phyloP scores from a whole-genome alignment of 179 eudicot genomes.

The Beta macrorhiza region DNA sequence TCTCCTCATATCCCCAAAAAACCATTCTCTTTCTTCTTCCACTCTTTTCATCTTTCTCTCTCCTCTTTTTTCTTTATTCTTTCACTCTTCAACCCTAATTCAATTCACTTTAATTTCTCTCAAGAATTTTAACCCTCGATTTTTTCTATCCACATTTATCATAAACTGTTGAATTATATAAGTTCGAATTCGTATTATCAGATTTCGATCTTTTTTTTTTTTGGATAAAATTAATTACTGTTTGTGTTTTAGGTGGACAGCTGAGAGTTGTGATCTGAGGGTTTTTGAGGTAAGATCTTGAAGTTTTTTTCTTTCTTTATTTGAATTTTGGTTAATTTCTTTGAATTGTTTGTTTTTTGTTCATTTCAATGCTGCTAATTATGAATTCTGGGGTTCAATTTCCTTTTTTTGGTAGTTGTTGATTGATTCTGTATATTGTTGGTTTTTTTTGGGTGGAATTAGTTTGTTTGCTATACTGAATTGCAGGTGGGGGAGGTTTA shows the following conservation, averaged over 20 bases:
- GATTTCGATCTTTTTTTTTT: conserved; percentile 20
- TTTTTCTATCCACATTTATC: conserved; percentile 17
- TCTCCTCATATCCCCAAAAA: background rate
- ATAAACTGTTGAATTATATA: conserved; percentile 11
- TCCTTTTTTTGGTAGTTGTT: background rate
- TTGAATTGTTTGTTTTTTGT: background rate
- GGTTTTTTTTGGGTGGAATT: background rate
- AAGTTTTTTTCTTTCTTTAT: background rate
- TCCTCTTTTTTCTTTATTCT: background rate
- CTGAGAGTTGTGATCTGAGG: conserved; percentile 27
- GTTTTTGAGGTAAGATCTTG: conserved; percentile 34
- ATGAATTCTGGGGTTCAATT: conserved; percentile 1
- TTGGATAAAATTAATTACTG: background rate
- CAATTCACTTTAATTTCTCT: background rate
- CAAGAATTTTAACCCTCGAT: background rate
- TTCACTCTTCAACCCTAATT: conserved; percentile 35
- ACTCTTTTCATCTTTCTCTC: conserved; percentile 13
- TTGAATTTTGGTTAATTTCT: background rate
- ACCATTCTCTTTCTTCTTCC: background rate
- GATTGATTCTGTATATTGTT: background rate
- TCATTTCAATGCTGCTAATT: conserved; percentile 7
- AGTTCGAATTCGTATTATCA: background rate
- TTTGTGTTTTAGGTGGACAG: conserved; percentile 9
- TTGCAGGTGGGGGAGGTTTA: background rate
- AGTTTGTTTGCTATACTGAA: background rate